Percentiles rank a stretch among this genome's conserved stretches.
Evolutionary conservation across 495 filamentous ascomycete genomes (phyloP).

Genomic region (Tuber microsphaerosporum): DNA sequence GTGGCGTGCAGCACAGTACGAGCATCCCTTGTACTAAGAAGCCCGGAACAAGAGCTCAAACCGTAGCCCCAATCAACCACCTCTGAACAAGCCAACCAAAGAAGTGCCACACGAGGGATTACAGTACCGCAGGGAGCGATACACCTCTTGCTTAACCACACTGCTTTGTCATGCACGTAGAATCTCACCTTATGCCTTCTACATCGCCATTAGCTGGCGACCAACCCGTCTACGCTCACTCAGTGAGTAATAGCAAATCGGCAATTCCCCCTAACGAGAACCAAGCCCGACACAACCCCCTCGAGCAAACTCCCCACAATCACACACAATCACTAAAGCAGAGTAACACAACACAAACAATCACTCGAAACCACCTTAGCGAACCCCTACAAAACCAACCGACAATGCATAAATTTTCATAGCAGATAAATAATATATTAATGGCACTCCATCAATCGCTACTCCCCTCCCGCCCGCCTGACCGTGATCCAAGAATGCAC

Average conservation of each 20-base stretch:
- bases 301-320: background rate
- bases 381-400: background rate
- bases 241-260: background rate
- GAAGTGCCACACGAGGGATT: too few relatives aligned
- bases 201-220: background rate
- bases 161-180: background rate
- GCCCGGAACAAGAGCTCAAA: too few relatives aligned
- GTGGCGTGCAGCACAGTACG: too few relatives aligned
- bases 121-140: too few relatives aligned
- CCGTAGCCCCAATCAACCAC: too few relatives aligned
- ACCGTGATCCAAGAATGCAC: conserved; percentile 52
- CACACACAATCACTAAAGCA: background rate
- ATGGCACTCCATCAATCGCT: background rate
- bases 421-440: background rate
- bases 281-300: background rate
- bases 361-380: background rate
- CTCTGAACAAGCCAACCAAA: too few relatives aligned
- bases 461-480: conserved; percentile 43
- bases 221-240: background rate
- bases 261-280: background rate
- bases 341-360: background rate
- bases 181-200: background rate
- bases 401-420: background rate
- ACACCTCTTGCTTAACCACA: background rate
- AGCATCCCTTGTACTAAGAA: too few relatives aligned